Evolutionary conservation across 176 grass and related monocot species (phyloP).

Genomic region (Secale cereale): DNA sequence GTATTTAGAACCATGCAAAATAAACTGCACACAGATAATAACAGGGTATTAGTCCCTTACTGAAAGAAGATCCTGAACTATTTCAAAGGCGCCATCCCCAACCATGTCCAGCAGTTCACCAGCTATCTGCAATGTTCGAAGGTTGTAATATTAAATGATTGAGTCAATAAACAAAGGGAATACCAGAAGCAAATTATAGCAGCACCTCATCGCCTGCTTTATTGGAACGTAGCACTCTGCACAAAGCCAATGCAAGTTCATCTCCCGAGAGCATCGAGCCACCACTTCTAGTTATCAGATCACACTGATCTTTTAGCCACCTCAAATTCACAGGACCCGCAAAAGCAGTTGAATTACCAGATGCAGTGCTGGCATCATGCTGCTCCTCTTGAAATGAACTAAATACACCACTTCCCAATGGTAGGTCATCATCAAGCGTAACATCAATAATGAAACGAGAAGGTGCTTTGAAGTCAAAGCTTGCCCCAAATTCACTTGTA

Average conservation of each 20-base stretch:
- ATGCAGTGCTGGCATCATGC: conserved; percentile 35
- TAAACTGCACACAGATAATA: conserved; percentile 5
- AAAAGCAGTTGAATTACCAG: conserved; percentile 39
- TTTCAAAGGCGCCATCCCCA: conserved; percentile 88
- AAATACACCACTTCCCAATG: conserved; percentile 32
- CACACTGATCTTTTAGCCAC: conserved; percentile 84
- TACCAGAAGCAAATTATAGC: conserved; percentile 5
- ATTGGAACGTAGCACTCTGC: conserved; percentile 78
- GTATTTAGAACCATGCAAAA: conserved; percentile 22
- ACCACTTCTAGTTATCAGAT: conserved; percentile 58
- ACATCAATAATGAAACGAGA: conserved; percentile 79
- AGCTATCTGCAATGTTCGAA: conserved; percentile 58
- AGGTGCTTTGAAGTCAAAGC: conserved; percentile 74
- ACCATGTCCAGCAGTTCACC: conserved; percentile 89
- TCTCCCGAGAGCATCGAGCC: conserved; percentile 78
- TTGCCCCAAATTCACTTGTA: conserved; percentile 75
- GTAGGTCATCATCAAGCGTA: conserved; percentile 35
- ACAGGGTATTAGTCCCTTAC: conserved; percentile 44
- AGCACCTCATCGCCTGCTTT: conserved; percentile 87
- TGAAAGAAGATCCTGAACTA: conserved; percentile 74
- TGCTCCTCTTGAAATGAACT: conserved; percentile 31
- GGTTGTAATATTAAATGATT: conserved; percentile 21
- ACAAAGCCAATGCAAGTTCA: conserved; percentile 91
- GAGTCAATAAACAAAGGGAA: conserved; percentile 4
- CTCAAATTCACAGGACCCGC: conserved; percentile 59